These are phyloP conservation scores for Fusarium guadeloupense DNA, from an alignment of 2,329 filamentous ascomycete genomes.

Conservation along the genomic window DNA sequence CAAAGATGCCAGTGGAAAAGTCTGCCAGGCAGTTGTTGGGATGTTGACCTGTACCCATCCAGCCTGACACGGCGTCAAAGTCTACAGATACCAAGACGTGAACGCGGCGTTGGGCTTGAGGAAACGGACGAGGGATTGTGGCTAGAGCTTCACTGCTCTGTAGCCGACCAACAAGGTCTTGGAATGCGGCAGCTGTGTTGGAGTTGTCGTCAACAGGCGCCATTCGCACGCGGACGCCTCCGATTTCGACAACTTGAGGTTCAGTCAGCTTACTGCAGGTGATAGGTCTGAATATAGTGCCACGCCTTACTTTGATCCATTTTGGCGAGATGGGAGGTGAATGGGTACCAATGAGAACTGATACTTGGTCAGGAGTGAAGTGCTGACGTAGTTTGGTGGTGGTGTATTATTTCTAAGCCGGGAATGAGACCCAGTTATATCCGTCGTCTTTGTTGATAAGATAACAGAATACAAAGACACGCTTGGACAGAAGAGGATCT, in stretches of 20 bases:
- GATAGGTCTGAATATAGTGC: not conserved
- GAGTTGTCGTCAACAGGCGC: not conserved
- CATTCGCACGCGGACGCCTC: not conserved
- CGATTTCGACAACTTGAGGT: not conserved
- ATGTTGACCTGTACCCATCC: slow-evolving; percentile 62
- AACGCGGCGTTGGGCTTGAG: slow-evolving; percentile 34
- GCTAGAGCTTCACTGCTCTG: not conserved
- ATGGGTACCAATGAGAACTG: too few relatives aligned
- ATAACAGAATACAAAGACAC: too few relatives aligned
- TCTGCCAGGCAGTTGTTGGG: slow-evolving; percentile 25
- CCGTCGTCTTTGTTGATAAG: too few relatives aligned
- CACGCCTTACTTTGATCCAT: not conserved
- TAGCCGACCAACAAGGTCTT: not conserved
- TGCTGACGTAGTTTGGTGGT: too few relatives aligned
- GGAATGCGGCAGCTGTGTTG: not conserved
- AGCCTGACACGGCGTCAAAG: slow-evolving; percentile 64
- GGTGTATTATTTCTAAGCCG: too few relatives aligned
- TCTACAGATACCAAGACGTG: slow-evolving; percentile 47
- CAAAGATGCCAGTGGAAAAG: slow-evolving; percentile 19
- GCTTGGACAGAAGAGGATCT: too few relatives aligned
- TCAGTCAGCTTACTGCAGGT: too few relatives aligned
- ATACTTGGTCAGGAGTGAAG: too few relatives aligned
- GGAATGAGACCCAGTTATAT: too few relatives aligned
- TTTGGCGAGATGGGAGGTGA: too few relatives aligned
- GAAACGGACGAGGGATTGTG: not conserved